Conservation (phyloP, 2,329 filamentous ascomycete genomes). For the Colletotrichum liriopes region DNA sequence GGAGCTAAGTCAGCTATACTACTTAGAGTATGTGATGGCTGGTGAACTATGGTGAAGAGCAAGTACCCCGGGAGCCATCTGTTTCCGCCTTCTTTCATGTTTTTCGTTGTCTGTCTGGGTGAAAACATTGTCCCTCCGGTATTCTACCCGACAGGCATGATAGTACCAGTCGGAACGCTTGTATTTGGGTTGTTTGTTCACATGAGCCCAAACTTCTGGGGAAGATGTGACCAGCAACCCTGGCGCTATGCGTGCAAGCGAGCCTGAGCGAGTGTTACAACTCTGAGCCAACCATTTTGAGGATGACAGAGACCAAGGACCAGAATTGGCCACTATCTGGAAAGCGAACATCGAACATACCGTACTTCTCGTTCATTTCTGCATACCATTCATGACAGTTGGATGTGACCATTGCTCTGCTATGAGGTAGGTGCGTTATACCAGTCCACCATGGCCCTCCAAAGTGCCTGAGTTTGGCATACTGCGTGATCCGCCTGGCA, state of each 20-base stretch:
- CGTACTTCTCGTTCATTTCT: constrained; percentile 48
- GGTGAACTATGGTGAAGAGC: neutral
- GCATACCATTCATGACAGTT: constrained; percentile 48
- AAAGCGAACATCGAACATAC: constrained; percentile 43
- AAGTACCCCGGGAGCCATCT: constrained; percentile 66
- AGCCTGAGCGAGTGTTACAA: constrained; percentile 36
- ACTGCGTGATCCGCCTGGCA: neutral
- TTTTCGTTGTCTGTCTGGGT: constrained; percentile 63
- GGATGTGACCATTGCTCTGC: constrained; percentile 44
- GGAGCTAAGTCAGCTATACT: constrained; percentile 4
- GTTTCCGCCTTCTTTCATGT: constrained; percentile 62
- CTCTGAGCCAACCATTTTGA: neutral
- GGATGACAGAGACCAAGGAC: neutral
- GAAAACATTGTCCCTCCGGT: constrained; percentile 68
- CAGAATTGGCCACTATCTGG: constrained; percentile 40
- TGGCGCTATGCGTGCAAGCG: constrained; percentile 58
- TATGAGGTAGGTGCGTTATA: constrained; percentile 47
- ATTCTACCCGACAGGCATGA: constrained; percentile 63
- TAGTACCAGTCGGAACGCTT: constrained; percentile 61
- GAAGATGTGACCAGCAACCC: constrained; percentile 65
- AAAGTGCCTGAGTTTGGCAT: constrained; percentile 45
- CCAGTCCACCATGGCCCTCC: constrained; percentile 45
- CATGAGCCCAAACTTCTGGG: constrained; percentile 62
- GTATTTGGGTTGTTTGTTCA: constrained; percentile 60
- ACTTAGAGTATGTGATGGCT: too few relatives aligned